These are phyloP conservation scores for Conticribra weissflogii DNA, from an alignment of 108 stramenopile species.

Conservation along the genomic window DNA sequence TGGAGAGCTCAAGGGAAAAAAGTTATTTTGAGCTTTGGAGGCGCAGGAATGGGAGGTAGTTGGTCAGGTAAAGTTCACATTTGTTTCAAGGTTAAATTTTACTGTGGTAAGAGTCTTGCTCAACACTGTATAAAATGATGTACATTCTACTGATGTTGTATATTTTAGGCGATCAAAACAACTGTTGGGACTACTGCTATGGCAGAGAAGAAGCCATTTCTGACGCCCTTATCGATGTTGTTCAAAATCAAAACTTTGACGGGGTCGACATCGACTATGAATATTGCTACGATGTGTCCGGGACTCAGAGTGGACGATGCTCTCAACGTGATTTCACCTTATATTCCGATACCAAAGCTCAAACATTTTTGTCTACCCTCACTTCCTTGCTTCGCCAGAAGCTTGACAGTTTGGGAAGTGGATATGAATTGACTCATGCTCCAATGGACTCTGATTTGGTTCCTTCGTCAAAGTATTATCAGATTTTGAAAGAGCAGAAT, in stretches of 20 bases:
- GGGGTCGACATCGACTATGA: conserved; percentile 74
- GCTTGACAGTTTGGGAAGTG: conserved; percentile 16
- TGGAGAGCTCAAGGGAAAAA: neutral
- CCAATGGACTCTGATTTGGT: conserved; percentile 60
- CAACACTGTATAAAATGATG: too few species aligned
- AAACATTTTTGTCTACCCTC: conserved; percentile 44
- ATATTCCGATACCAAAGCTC: conserved; percentile 23
- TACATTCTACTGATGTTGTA: too few species aligned
- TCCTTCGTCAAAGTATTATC: conserved; percentile 37
- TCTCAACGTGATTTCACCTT: neutral
- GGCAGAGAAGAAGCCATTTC: conserved; percentile 57
- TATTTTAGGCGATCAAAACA: conserved; percentile 44
- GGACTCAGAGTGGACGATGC: conserved; percentile 9
- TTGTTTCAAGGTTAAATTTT: neutral
- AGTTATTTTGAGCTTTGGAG: conserved; percentile 51
- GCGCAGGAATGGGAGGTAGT: conserved; percentile 13
- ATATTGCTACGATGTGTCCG: conserved; percentile 52
- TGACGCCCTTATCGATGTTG: conserved; percentile 46
- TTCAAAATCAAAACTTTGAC: conserved; percentile 50
- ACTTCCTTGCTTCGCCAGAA: conserved; percentile 44
- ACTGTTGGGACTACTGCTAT: conserved; percentile 80
- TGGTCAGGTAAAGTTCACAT: too few species aligned
- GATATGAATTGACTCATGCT: conserved; percentile 26
- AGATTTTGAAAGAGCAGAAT: conserved; percentile 31
- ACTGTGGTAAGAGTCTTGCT: neutral